Evolutionary conservation across 1,284 basidiomycete species (phyloP).

Genomic region (Ganoderma sinense): DNA sequence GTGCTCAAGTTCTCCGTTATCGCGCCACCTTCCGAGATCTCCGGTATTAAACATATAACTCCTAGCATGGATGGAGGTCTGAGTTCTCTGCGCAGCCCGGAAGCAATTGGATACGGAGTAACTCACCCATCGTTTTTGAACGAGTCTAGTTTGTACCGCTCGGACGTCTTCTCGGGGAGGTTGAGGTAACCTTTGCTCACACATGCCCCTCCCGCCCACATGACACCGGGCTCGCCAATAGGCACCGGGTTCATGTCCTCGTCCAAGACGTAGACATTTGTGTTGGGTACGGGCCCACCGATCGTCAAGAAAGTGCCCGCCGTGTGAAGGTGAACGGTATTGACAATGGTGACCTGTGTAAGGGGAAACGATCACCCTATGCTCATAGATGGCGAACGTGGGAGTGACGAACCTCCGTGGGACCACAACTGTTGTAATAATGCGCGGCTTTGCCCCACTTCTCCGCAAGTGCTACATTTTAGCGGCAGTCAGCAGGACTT

Average conservation of each 20-base stretch:
- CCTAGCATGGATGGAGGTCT: slow-evolving; percentile 53
- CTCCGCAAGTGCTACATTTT: slow-evolving; percentile 56
- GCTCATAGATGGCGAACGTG: neutral
- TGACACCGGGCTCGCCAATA: slow-evolving; percentile 59
- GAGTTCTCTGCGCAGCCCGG: slow-evolving; percentile 13
- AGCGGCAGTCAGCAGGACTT: slow-evolving; percentile 13
- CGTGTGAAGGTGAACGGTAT: slow-evolving; percentile 60
- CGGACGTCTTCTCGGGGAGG: slow-evolving; percentile 59
- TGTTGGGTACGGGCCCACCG: slow-evolving; percentile 66
- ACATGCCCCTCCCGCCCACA: slow-evolving; percentile 67
- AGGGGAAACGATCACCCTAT: slow-evolving; percentile 6
- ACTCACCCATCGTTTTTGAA: slow-evolving; percentile 57
- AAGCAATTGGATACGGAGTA: slow-evolving; percentile 5
- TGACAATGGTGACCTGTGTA: slow-evolving; percentile 62
- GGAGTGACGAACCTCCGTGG: slow-evolving; percentile 50
- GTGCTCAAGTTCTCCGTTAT: slow-evolving; percentile 60
- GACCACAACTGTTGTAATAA: slow-evolving; percentile 59
- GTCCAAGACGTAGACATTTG: slow-evolving; percentile 63
- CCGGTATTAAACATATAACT: slow-evolving; percentile 68
- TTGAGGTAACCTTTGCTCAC: slow-evolving; percentile 63
- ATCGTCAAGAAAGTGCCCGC: slow-evolving; percentile 54
- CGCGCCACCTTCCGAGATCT: slow-evolving; percentile 61
- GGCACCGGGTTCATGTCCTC: slow-evolving; percentile 57
- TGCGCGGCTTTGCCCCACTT: slow-evolving; percentile 52
- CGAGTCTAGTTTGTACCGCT: slow-evolving; percentile 58